Evolutionary conservation across 1,284 basidiomycete species (phyloP).

Genomic region (Boletus smithii): DNA sequence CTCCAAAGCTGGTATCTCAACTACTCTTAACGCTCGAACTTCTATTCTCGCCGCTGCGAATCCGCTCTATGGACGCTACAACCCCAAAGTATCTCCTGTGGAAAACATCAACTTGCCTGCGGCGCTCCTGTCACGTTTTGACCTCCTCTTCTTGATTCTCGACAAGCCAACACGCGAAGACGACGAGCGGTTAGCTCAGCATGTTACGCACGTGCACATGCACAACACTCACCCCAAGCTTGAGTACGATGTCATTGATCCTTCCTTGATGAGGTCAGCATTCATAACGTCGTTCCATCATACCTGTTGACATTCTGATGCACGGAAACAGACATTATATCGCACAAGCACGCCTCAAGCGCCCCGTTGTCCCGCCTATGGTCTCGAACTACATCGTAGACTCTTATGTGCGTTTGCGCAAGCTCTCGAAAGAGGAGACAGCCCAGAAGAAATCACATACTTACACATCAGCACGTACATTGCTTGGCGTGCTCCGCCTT

Average conservation of each 20-base stretch:
- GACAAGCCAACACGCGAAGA: conserved; percentile 94
- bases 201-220: conserved; percentile 99
- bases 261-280: conserved; percentile 79
- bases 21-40: conserved; percentile 97
- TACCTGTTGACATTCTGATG: conserved; percentile 5
- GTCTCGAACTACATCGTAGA: conserved; percentile 95
- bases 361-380: conserved; percentile 81
- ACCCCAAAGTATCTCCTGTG: conserved; percentile 94
- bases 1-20: conserved; percentile 98
- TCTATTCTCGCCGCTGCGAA: conserved; percentile 98
- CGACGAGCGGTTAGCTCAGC: conserved; percentile 94
- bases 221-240: conserved; percentile 85
- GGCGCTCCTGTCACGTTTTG: conserved; percentile 93
- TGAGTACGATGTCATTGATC: conserved; percentile 81
- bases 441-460: conserved; percentile 85
- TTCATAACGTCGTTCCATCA: background rate
- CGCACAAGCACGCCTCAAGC: conserved; percentile 84
- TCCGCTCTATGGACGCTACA: conserved; percentile 97
- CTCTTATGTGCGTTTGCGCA: conserved; percentile 92
- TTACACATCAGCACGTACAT: conserved; percentile 95
- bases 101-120: conserved; percentile 99
- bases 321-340: conserved; percentile 82
- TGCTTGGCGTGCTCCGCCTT: conserved; percentile 92
- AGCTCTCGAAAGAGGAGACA: conserved; percentile 89
- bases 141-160: conserved; percentile 94